phyloP scores from a whole-genome alignment of 225 moss, liverwort and hornwort species.

The Marchantia polymorpha region DNA sequence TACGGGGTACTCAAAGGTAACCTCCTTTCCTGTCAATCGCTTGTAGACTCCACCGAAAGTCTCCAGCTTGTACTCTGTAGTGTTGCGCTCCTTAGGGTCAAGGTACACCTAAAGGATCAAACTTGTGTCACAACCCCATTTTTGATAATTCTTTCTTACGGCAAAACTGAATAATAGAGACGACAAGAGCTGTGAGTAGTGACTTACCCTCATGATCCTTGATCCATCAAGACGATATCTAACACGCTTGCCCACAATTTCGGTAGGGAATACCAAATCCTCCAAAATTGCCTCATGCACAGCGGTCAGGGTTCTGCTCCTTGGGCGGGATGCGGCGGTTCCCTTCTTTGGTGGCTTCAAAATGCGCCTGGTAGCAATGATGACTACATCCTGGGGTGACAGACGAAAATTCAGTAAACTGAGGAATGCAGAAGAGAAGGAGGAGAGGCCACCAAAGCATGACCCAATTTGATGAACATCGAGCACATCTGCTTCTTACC shows the following conservation, averaged over 20 bases:
- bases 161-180: not conserved
- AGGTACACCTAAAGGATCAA: slow-evolving; percentile 43
- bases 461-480: not conserved
- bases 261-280: slow-evolving; percentile 84
- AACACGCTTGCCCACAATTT: slow-evolving; percentile 86
- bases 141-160: no score
- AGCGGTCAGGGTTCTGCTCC: slow-evolving; percentile 89
- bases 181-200: not conserved
- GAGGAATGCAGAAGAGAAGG: not conserved
- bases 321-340: slow-evolving; percentile 73
- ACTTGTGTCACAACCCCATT: not conserved
- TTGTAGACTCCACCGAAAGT: slow-evolving; percentile 85
- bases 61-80: slow-evolving; percentile 86
- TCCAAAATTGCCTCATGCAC: slow-evolving; percentile 96
- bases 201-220: slow-evolving; percentile 69
- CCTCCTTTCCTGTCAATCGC: slow-evolving; percentile 90
- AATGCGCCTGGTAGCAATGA: slow-evolving; percentile 88
- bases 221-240: slow-evolving; percentile 85
- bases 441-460: no score
- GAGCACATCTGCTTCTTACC: slow-evolving; percentile 29
- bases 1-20: slow-evolving; percentile 80
- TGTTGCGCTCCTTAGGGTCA: slow-evolving; percentile 89
- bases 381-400: slow-evolving; percentile 68
- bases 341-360: slow-evolving; percentile 94
- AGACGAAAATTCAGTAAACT: no score